phyloP scores from a whole-genome alignment of 495 filamentous ascomycete genomes.

The Penicillium paxilli region DNA sequence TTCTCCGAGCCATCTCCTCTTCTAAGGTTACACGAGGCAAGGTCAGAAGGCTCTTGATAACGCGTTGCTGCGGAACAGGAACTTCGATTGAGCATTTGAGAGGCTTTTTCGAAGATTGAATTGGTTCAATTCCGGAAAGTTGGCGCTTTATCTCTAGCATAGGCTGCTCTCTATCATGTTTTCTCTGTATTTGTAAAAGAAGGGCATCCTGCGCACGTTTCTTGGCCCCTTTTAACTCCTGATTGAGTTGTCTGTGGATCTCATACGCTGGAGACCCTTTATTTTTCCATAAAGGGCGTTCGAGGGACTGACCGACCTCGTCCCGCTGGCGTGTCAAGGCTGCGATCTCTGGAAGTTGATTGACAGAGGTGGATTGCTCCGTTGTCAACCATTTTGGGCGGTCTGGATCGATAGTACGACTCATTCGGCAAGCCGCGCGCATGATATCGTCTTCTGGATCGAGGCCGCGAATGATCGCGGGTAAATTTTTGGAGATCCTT shows the following conservation, averaged over 20 bases:
- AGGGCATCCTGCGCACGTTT: slow-evolving; percentile 24
- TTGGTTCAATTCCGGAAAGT: slow-evolving; percentile 22
- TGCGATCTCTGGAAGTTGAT: slow-evolving; percentile 22
- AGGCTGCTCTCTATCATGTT: slow-evolving; percentile 29
- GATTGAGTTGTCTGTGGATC: slow-evolving; percentile 25
- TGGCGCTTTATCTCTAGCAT: slow-evolving; percentile 27
- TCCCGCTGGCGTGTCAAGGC: slow-evolving; percentile 21
- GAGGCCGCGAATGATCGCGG: slow-evolving; percentile 30
- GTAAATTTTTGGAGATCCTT: slow-evolving; percentile 31
- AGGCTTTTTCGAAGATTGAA: slow-evolving; percentile 10
- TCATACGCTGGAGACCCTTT: slow-evolving; percentile 24
- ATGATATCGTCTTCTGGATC: slow-evolving; percentile 35
- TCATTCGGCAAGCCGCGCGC: slow-evolving; percentile 31
- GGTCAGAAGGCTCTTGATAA: slow-evolving; percentile 33
- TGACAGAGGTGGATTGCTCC: slow-evolving; percentile 28
- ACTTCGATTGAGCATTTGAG: slow-evolving; percentile 22
- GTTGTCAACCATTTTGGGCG: slow-evolving; percentile 29
- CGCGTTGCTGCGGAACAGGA: slow-evolving; percentile 24
- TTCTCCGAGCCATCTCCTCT: slow-evolving; percentile 31
- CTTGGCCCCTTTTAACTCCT: slow-evolving; percentile 21
- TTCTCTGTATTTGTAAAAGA: slow-evolving; percentile 25
- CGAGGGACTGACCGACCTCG: slow-evolving; percentile 17
- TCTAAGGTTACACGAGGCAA: slow-evolving; percentile 29
- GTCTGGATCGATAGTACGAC: slow-evolving; percentile 32
- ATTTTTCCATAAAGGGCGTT: slow-evolving; percentile 17